These are phyloP conservation scores for Daldinia loculata DNA, from an alignment of 495 filamentous ascomycete species.

Conservation along the genomic window DNA sequence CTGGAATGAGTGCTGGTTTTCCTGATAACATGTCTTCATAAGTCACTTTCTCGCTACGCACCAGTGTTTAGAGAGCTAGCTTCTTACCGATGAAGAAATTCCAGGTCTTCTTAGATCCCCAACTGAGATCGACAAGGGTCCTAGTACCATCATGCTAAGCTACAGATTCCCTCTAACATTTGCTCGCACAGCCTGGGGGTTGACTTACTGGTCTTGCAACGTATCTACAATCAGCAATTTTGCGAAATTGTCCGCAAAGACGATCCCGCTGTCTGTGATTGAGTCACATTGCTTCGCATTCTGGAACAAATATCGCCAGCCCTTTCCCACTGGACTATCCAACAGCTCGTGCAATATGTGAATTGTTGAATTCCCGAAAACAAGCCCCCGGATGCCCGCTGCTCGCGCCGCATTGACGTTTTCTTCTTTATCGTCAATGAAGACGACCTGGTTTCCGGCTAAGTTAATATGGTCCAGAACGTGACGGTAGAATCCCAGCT, in stretches of 20 bases:
- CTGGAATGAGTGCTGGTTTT: neutral
- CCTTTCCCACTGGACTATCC: neutral
- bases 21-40: neutral
- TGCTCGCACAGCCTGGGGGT: neutral
- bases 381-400: neutral
- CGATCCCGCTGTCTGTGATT: neutral
- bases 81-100: constrained; percentile 33
- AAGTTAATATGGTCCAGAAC: neutral
- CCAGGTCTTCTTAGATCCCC: constrained; percentile 28
- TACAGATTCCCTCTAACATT: neutral
- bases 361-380: neutral
- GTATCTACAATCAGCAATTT: neutral
- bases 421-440: neutral
- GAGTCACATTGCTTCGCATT: neutral
- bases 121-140: constrained; percentile 17
- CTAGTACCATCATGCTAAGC: constrained; percentile 11
- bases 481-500: constrained; percentile 36
- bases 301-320: neutral
- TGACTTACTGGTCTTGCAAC: neutral
- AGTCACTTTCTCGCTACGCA: neutral
- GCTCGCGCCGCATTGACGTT: neutral
- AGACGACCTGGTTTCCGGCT: neutral
- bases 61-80: neutral
- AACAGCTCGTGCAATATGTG: neutral
- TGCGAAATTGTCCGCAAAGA: neutral